A percentile compares a stretch with the other conserved stretches of the same genome.
Evolutionary conservation across 306 rosid genomes (phyloP).

Genomic region (Quercus berberidifolia): DNA sequence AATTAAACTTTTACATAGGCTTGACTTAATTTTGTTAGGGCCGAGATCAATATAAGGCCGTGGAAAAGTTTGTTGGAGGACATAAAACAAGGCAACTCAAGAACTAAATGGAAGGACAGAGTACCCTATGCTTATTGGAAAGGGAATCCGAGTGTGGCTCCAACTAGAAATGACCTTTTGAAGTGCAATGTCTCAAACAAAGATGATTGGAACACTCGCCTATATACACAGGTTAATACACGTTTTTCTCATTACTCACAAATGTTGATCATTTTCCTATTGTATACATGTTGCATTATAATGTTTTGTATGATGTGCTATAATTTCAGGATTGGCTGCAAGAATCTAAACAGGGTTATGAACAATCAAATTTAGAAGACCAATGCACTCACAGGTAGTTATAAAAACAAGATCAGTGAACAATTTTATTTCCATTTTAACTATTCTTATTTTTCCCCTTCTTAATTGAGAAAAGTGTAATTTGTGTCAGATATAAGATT

Average conservation of each 20-base stretch:
- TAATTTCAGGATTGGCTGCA: conserved; percentile 59
- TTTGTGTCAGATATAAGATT: conserved; percentile 50
- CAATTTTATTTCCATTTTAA: not conserved
- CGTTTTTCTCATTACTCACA: not conserved
- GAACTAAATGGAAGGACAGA: conserved; percentile 66
- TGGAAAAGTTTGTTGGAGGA: conserved; percentile 47
- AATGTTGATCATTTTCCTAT: not conserved
- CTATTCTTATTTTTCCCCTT: not conserved
- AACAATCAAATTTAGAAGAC: conserved; percentile 59
- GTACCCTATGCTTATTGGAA: conserved; percentile 83
- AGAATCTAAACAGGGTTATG: conserved; percentile 69
- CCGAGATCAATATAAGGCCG: conserved; percentile 78
- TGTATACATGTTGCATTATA: not conserved
- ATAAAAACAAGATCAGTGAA: not conserved
- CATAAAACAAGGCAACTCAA: conserved; percentile 67
- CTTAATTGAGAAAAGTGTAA: not conserved
- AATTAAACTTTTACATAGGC: not conserved
- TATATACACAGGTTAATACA: conserved; percentile 41
- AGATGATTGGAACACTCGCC: conserved; percentile 64
- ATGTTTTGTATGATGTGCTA: not conserved
- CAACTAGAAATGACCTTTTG: conserved; percentile 57
- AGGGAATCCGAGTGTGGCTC: conserved; percentile 74
- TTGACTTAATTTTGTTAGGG: conserved; percentile 35
- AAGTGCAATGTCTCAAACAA: conserved; percentile 59
- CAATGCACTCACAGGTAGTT: conserved; percentile 61